Evolutionary conservation across 805 yeast genomes (phyloP).

Genomic region (Hanseniaspora vineae): DNA sequence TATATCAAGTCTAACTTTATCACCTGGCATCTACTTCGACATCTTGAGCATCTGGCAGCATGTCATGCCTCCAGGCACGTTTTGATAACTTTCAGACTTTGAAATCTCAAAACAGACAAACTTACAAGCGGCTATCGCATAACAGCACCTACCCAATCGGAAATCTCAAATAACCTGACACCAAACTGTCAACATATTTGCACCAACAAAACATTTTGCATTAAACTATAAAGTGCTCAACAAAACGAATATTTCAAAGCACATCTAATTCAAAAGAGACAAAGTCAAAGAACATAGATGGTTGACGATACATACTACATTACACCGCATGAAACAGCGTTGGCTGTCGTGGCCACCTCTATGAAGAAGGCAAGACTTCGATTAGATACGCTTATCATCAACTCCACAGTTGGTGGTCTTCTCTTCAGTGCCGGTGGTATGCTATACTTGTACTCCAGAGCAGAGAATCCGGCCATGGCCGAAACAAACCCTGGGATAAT

Average conservation of each 20-base stretch:
- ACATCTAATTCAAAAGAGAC: not conserved
- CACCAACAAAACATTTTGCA: not conserved
- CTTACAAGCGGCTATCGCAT: too few relatives aligned
- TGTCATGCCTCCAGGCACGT: too few relatives aligned
- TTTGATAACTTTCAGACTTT: too few relatives aligned
- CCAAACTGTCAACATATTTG: too few relatives aligned
- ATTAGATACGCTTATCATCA: constrained; percentile 43
- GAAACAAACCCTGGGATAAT: constrained; percentile 38
- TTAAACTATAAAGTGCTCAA: not conserved
- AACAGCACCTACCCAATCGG: too few relatives aligned
- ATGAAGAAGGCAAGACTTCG: constrained; percentile 70
- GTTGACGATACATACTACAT: constrained; percentile 43
- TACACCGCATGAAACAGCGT: constrained; percentile 69
- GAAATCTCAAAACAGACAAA: too few relatives aligned
- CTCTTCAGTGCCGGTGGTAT: constrained; percentile 63
- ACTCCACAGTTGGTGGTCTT: constrained; percentile 58
- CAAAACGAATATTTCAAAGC: not conserved
- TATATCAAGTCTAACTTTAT: too few relatives aligned
- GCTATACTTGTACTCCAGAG: constrained; percentile 45
- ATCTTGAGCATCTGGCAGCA: too few relatives aligned
- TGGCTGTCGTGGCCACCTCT: constrained; percentile 74
- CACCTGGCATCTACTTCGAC: too few relatives aligned
- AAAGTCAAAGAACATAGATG: constrained; percentile 12
- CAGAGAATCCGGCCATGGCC: constrained; percentile 33
- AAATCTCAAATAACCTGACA: too few relatives aligned